Evolutionary conservation across 2,329 filamentous ascomycete species (phyloP), one percentile per base, ranked within the genome.

Genomic region (Aaosphaeria pasadenensis): DNA sequence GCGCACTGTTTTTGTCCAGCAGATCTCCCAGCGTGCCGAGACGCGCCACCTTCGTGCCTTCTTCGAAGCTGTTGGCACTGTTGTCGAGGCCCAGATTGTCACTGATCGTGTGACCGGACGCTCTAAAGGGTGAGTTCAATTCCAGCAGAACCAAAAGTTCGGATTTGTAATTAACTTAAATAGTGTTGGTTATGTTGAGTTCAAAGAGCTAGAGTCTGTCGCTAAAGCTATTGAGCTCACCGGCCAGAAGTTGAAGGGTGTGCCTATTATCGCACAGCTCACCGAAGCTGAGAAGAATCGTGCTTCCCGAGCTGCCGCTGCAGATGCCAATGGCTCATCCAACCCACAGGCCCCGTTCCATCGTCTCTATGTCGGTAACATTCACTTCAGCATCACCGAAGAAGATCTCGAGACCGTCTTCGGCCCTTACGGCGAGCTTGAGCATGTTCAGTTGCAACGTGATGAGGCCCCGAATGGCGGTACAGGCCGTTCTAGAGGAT

Each of bases 241-340:
- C 72, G 94, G 94, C 75, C 92, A 97, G 78, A 96, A 94, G 76
- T 87, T 99, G 74, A 80, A 96, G 87, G 91, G 91, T 80, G 96
- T 99, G 59, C 94, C 94, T 50, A 95, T 99, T 71, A 99, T 99
- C 65, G 95, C 92, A 47, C 92, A 97, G 75, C 85, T 96, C 71
- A 97, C 94, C 63, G 94, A 99, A 80, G 95, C 94, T 70, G 95
- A 99, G 74, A 99, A 99, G 80, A 99, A 99, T 70, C 91, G 94
- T 62, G 92, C 96, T 78, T 90, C 91, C 56, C 90, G 92, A 59
- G 92, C 83, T 56, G 83, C 88, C 45, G 88, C 94, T 61, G 77
- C 81, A 44, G 64, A 64, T 43, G 58, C 59, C 43, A 74, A 79
- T 43, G 80, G 81, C 57, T 84, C 80, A 57, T 77, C 75, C 50